phyloP scores from a whole-genome alignment of 805 yeast species.

The Sporopachydermia quercuum region DNA sequence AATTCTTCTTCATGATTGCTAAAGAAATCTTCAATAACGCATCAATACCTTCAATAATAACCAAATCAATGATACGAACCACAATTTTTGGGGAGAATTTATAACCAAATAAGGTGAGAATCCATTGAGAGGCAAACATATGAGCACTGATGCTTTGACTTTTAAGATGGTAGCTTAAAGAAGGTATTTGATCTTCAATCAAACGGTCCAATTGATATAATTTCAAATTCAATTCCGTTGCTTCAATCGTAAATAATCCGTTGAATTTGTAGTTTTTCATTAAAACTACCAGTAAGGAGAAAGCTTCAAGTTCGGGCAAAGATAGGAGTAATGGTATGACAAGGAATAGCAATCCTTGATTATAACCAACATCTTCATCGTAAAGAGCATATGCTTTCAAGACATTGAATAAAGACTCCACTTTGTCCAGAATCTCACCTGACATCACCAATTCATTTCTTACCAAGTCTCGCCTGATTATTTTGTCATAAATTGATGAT shows the following conservation, averaged over 20 bases:
- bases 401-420: slow-evolving; percentile 53
- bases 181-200: slow-evolving; percentile 63
- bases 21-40: slow-evolving; percentile 73
- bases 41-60: slow-evolving; percentile 85
- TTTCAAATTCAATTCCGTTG: slow-evolving; percentile 82
- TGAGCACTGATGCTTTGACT: slow-evolving; percentile 83
- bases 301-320: slow-evolving; percentile 72
- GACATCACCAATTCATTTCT: slow-evolving; percentile 70
- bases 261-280: slow-evolving; percentile 81
- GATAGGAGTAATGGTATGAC: slow-evolving; percentile 74
- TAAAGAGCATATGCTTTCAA: slow-evolving; percentile 72
- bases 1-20: slow-evolving; percentile 61
- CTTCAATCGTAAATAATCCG: slow-evolving; percentile 66
- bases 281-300: slow-evolving; percentile 61
- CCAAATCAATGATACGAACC: slow-evolving; percentile 71
- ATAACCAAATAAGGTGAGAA: slow-evolving; percentile 86
- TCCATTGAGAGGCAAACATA: slow-evolving; percentile 98
- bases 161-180: slow-evolving; percentile 55
- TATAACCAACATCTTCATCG: slow-evolving; percentile 91
- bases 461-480: slow-evolving; percentile 67
- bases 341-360: slow-evolving; percentile 96
- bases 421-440: slow-evolving; percentile 36
- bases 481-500: slow-evolving; percentile 50
- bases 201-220: slow-evolving; percentile 85
- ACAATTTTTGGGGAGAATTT: slow-evolving; percentile 87